A percentile compares a stretch with the other conserved stretches of the same genome.
phyloP scores from a whole-genome alignment of 805 yeast species.

The Hanseniaspora thailandica region DNA sequence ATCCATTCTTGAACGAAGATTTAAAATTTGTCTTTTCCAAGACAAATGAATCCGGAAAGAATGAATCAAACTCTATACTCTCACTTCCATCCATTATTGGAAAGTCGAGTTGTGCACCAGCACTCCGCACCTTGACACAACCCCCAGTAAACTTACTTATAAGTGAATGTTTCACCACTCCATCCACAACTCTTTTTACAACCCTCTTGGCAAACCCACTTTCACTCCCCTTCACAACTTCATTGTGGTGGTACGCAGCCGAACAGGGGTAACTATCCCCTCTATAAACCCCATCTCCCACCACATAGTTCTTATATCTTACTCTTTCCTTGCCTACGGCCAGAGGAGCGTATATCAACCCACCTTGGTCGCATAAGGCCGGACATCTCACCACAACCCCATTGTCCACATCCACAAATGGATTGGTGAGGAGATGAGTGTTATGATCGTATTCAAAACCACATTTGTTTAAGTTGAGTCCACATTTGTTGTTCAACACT shows the following conservation, averaged over 20 bases:
- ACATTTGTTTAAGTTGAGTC: conserved; percentile 56
- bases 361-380: conserved; percentile 69
- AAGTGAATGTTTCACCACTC: conserved; percentile 37
- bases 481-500: conserved; percentile 44
- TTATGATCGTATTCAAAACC: conserved; percentile 10
- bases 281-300: conserved; percentile 57
- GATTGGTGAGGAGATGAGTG: neutral
- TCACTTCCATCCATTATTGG: neutral
- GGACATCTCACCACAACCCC: conserved; percentile 61
- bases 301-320: conserved; percentile 58
- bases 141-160: conserved; percentile 12
- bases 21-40: conserved; percentile 33
- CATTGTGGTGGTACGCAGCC: conserved; percentile 14
- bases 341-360: conserved; percentile 62
- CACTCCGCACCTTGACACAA: conserved; percentile 1
- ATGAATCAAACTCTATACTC: conserved; percentile 46
- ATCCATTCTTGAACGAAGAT: conserved; percentile 35
- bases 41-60: conserved; percentile 62
- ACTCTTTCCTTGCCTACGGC: conserved; percentile 60
- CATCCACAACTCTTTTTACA: conserved; percentile 17
- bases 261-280: conserved; percentile 11
- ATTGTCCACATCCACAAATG: conserved; percentile 20
- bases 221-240: too few species aligned
- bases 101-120: conserved; percentile 26
- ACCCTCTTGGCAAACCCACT: neutral